Conservation (phyloP, 768 basidiomycete genomes). For the Amanita subjunquillea region DNA sequence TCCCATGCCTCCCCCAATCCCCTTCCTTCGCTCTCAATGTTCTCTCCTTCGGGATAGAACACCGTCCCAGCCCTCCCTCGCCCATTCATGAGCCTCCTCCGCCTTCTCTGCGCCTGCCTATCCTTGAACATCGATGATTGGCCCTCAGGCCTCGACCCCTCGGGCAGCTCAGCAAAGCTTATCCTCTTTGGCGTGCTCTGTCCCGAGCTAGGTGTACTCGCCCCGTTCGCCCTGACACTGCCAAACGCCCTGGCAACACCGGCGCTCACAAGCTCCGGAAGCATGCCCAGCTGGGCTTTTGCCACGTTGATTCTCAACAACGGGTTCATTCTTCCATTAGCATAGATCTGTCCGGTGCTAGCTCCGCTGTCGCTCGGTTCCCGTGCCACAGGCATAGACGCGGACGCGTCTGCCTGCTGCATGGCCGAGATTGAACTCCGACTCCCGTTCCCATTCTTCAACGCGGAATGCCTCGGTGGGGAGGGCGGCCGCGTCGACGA, state of each 20-base stretch:
- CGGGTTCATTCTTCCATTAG: background rate
- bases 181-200: slow-evolving; percentile 62
- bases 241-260: slow-evolving; percentile 5
- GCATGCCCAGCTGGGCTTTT: background rate
- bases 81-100: slow-evolving; percentile 12
- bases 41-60: slow-evolving; percentile 1
- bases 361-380: background rate
- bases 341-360: background rate
- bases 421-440: slow-evolving; percentile 2
- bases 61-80: slow-evolving; percentile 9
- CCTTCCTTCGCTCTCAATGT: slow-evolving; percentile 4
- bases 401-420: background rate
- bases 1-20: slow-evolving; percentile 5
- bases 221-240: slow-evolving; percentile 16
- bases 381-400: background rate
- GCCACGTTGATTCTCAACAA: background rate
- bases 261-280: slow-evolving; percentile 4
- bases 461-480: slow-evolving; percentile 39
- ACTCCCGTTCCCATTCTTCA: slow-evolving; percentile 18
- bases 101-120: slow-evolving; percentile 22
- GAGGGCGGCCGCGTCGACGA: slow-evolving; percentile 55
- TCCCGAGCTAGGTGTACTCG: slow-evolving; percentile 37
- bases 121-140: slow-evolving; percentile 23
- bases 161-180: slow-evolving; percentile 67
- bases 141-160: slow-evolving; percentile 30